Evolutionary conservation across 441 rosid genomes (phyloP), one percentile per base, ranked within the genome.

Genomic region (Manihot esculenta): DNA sequence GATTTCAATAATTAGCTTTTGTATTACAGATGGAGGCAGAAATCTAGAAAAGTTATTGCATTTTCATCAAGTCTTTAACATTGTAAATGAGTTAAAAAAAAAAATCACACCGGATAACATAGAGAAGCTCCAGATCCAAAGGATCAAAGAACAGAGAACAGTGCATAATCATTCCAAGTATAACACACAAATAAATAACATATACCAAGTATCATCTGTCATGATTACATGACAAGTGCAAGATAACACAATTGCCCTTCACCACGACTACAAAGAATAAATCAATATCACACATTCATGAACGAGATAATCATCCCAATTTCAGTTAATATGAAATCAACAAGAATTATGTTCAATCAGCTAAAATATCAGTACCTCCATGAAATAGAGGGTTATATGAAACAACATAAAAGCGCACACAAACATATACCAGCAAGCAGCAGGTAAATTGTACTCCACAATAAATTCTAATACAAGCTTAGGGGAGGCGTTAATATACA

Each of bases 1-100:
- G 66, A 73, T 35, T 38, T 61, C 30, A 62, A 54, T 48, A 12
- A 26, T 51, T 50, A 20, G 51, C 18, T 17, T 55, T 41, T 48
- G 42, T 26, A 58, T n/a, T 18, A 55, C 44, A 12, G 5, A 33
- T 41, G 33, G 11, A 30, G 10, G 44, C 14, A 23, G 13, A 20
- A 62, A 30, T 5, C 35, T 73, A 1, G 41, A 63, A 30, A 27
- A 33, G 9, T 9, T 38, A n/a, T 50, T 8, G 14, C 30, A 70
- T 49, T 70, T 38, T 63, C 57, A 58, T 63, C 57, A 58, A 24
- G 10, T 47, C 20, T 12, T 59, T 38, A 1, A 10, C n/a, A 20
- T 62, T 23, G 38, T 18, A 62, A 47, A 53, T 18, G 38, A 6
- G 5, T 5, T 35, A 35, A 7, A 35, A 35, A 35, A 35, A 35